Base-by-base conservation (phyloP, 2,329 filamentous ascomycete genomes). In the Fusarium siculi region DNA sequence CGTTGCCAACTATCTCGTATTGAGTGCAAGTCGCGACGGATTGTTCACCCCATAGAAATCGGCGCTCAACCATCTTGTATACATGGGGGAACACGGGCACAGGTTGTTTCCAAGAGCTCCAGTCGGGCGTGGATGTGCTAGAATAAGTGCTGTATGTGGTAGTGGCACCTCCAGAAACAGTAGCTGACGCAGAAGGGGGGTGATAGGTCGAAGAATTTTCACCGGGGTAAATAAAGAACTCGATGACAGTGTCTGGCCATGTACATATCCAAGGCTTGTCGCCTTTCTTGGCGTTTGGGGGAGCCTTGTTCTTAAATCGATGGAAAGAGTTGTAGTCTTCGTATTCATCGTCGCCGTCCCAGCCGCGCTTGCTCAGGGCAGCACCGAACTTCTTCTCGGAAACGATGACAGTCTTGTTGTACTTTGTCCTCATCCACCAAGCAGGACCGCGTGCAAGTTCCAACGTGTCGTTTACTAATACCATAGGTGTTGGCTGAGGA, bases 181-280 rank as follows among this genome's bases (percentile, higher is more conserved):
- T n/a, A 44, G 40, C 44, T 6, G 60, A 55, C 16, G 69, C 46
- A 30, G 68, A 55, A 3, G 74, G 60, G 11, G 71, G 62, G 21
- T 46, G 46, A 21, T 49, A 72, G 12, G 63, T 56, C 8, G 62
- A 50, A 12, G 79, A 78, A 71, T 87, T 88, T 72, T 89, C 86
- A 30, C 81, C 80, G 2, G 87, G 84, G 70, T 89, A 91, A 44
- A 91, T 87, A 72, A 89, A 89, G 7, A 89, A 79, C 57, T 90
- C 88, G 9, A 90, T 81, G 6, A 84, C 81, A 2, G 87, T 89
- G 34, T 85, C 82, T 5, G 87, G 86, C 88, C 89, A 91, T 4
- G 82, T 86, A 76, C 89, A 91, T 28, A 90, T 83, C 89, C 89
- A 91, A 2, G 87, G 86, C 64, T 81, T 86, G 52, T 90, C 87